Conservation (phyloP, 768 basidiomycete species). For the Tylopilus sp. region DNA sequence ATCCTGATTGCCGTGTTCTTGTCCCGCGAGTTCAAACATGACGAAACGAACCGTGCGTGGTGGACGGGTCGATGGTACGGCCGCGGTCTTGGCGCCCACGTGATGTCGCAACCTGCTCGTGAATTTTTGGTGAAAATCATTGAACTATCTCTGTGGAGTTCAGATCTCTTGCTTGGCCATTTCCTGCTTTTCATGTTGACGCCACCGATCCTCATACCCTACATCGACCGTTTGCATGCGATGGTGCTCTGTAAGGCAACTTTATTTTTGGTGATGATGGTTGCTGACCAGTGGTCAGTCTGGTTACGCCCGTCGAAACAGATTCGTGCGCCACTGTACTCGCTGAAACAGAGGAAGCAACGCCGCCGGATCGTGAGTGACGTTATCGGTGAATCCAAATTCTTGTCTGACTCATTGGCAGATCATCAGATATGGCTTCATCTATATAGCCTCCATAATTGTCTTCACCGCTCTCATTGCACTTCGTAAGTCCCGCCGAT, state of each 20-base stretch:
- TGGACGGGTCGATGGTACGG: constrained; percentile 99
- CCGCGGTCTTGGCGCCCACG: constrained; percentile 83
- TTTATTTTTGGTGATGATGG: constrained; percentile 5
- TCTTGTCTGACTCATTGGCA: constrained; percentile 26
- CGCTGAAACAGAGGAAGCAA: constrained; percentile 84
- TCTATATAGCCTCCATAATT: constrained; percentile 68
- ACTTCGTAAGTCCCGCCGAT: constrained; percentile 57
- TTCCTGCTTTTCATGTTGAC: constrained; percentile 88
- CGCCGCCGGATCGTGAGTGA: constrained; percentile 81
- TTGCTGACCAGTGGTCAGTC: constrained; percentile 47
- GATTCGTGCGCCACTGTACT: constrained; percentile 89
- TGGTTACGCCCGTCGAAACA: constrained; percentile 95
- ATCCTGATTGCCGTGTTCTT: constrained; percentile 91
- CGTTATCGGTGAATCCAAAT: not conserved
- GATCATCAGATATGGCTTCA: constrained; percentile 80
- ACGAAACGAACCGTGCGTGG: constrained; percentile 98
- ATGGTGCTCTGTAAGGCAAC: constrained; percentile 70
- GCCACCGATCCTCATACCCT: constrained; percentile 85
- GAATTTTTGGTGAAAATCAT: constrained; percentile 98
- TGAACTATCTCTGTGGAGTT: constrained; percentile 93
- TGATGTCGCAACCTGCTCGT: constrained; percentile 96
- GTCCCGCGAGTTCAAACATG: constrained; percentile 98
- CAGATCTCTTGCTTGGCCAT: constrained; percentile 87
- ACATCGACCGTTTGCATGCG: constrained; percentile 87
- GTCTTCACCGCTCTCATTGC: constrained; percentile 75